Conservation (phyloP, 2,329 filamentous ascomycete species). For the Rhinocladiella mackenziei region DNA sequence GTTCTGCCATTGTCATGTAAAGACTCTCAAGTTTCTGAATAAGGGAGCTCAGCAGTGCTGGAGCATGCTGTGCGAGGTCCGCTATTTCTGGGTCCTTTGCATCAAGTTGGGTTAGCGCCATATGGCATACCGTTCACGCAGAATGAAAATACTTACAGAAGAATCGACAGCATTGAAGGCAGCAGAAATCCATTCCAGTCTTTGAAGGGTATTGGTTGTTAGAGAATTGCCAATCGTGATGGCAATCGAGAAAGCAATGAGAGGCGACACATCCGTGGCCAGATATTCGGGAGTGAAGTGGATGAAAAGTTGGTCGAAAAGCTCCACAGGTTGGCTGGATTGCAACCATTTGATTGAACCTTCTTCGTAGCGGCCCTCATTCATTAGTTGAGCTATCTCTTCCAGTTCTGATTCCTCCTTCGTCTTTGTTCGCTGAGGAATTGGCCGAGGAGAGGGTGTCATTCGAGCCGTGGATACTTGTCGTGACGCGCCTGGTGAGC, state of each 20-base stretch:
- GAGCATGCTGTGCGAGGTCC: constrained; percentile 27
- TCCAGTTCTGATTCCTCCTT: constrained; percentile 41
- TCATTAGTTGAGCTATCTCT: constrained; percentile 42
- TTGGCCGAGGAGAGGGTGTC: constrained; percentile 25
- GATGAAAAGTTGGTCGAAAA: constrained; percentile 62
- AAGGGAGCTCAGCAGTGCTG: constrained; percentile 35
- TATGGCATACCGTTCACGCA: not conserved
- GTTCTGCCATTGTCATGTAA: constrained; percentile 50
- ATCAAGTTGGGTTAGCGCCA: constrained; percentile 8
- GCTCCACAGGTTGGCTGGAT: constrained; percentile 53
- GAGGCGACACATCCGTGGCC: constrained; percentile 48
- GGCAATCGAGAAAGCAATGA: constrained; percentile 58
- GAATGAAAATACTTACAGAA: constrained; percentile 39
- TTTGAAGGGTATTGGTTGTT: constrained; percentile 50
- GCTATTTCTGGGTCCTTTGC: constrained; percentile 29
- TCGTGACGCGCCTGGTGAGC: constrained; percentile 31
- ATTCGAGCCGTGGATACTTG: constrained; percentile 23
- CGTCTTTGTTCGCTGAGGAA: constrained; percentile 17
- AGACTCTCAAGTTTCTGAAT: constrained; percentile 53
- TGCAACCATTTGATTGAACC: constrained; percentile 57
- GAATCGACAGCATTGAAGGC: constrained; percentile 54
- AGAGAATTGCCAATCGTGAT: constrained; percentile 59
- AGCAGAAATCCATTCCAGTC: constrained; percentile 57
- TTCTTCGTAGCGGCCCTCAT: constrained; percentile 41
- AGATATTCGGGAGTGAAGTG: constrained; percentile 56